Percentiles rank a stretch among this genome's conserved stretches.
Conservation (phyloP, 768 basidiomycete genomes). For the Trametes elegans region DNA sequence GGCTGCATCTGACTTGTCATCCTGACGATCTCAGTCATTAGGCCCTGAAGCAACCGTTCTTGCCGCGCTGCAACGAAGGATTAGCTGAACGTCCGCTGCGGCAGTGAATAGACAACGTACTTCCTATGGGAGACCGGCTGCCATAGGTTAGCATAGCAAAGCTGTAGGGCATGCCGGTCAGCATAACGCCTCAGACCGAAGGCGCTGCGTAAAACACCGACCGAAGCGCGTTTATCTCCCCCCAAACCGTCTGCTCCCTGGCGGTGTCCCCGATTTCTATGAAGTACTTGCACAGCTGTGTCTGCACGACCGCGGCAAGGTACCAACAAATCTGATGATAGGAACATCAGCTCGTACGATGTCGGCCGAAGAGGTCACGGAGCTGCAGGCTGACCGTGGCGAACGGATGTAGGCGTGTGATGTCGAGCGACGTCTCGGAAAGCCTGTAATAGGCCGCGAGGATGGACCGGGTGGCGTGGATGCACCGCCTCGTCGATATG, state of each 20-base stretch:
- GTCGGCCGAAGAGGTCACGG: no score
- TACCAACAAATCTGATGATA: conserved; percentile 95
- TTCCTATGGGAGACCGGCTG: conserved; percentile 74
- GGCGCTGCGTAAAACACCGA: conserved; percentile 30
- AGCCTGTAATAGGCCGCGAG: conserved; percentile 73
- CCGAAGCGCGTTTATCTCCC: conserved; percentile 84
- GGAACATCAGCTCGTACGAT: no score
- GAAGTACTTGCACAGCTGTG: conserved; percentile 83
- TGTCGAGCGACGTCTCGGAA: conserved; percentile 80
- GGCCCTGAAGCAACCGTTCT: conserved; percentile 75
- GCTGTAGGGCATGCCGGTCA: conserved; percentile 38
- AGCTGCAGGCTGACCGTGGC: conserved; percentile 56
- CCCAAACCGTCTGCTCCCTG: conserved; percentile 78
- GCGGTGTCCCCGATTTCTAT: conserved; percentile 78
- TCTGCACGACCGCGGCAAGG: conserved; percentile 82
- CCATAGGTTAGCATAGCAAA: conserved; percentile 86
- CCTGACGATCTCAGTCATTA: conserved; percentile 83
- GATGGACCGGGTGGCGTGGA: conserved; percentile 73
- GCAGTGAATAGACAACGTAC: conserved; percentile 44
- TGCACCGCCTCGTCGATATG: conserved; percentile 68
- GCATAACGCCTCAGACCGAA: not conserved
- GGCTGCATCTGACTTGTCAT: conserved; percentile 81
- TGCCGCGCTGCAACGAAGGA: conserved; percentile 66
- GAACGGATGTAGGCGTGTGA: conserved; percentile 77
- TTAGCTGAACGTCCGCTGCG: not conserved